Percentiles rank a stretch among this genome's conserved stretches.
phyloP scores from a whole-genome alignment of 164 flowering plant genomes.

The Aristolochia fimbriata region DNA sequence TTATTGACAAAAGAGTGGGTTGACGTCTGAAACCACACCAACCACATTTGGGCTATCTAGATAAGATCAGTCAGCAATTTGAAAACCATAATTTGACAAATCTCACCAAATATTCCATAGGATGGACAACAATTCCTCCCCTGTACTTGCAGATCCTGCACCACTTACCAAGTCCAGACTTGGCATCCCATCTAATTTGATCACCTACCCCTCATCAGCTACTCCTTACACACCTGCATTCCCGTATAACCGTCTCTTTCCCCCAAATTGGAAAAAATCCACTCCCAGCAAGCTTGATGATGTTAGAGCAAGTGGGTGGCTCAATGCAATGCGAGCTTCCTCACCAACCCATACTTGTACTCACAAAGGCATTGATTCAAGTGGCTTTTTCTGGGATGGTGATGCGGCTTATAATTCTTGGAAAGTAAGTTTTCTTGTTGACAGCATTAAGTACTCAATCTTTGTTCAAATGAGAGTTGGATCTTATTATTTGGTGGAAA shows the following conservation, averaged over 20 bases:
- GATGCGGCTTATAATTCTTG: conserved; percentile 5
- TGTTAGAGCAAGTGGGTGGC: conserved; percentile 9
- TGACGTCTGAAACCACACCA: neutral
- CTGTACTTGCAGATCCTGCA: conserved; percentile 8
- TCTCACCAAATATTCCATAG: neutral
- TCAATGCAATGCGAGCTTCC: conserved; percentile 12
- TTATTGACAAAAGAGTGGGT: conserved; percentile 58
- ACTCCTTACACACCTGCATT: neutral
- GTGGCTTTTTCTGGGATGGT: neutral
- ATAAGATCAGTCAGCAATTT: neutral
- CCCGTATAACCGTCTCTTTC: conserved; percentile 1
- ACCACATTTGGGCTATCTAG: neutral
- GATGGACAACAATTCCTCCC: conserved; percentile 4
- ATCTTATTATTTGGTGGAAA: neutral
- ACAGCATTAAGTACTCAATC: neutral
- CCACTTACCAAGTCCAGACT: conserved; percentile 8
- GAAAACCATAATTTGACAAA: neutral
- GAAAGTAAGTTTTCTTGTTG: neutral
- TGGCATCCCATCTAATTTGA: conserved; percentile 6
- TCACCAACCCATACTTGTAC: conserved; percentile 7
- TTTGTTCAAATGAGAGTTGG: neutral
- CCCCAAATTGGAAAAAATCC: neutral
- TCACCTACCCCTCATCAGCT: conserved; percentile 1
- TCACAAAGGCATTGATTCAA: neutral
- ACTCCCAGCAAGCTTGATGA: conserved; percentile 7